Evolutionary conservation across 1,139 yeast genomes (phyloP), one percentile per base, ranked within the genome.

Genomic region (Debaryomyces nepalensis): DNA sequence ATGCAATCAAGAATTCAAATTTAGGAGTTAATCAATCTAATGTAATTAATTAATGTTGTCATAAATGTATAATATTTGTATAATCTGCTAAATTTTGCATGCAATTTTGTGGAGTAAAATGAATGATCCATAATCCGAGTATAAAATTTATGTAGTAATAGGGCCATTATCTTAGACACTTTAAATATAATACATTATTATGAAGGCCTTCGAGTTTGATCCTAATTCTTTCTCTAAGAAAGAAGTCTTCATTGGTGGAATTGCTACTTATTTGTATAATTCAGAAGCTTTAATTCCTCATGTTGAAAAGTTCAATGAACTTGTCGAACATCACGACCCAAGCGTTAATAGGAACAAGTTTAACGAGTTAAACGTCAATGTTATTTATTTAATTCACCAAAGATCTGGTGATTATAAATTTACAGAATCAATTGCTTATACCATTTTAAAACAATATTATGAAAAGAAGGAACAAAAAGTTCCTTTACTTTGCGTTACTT

Each of bases 401-500:
- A 55, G 76, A 40, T 59, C 55, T 4, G 61, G 63, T 1, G 57
- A 57, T 43, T 57, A 63, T 51, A 54, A 53, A 14, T 51, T 47
- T 31, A 61, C 74, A 16, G 73, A 66, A 47, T 49, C 64, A 1
- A 46, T 65, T 27, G 77, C 74, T 0, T 57, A 61, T 45, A 53
- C 50, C 12, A 50, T 66, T 1, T 54, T 68, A 20, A 50, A 58
- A n/a, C 61, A 61, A 36, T 64, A 59, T 49, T 55, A 64, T 37
- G 50, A 54, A 18, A 55, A 55, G 39, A 40, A 42, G 1, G 43
- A 42, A 2, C 43, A 46, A 9, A 43, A 53, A 21, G 52, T 52
- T 19, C 67, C 76, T 2, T 54, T 77, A 36, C 62, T 81, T 26
- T 75, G 79, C 37, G 75, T 80, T 9, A 66, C 82, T 0, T 80